Evolutionary conservation across 2,329 filamentous ascomycete genomes (phyloP), one percentile per base, ranked within the genome.

Genomic region (Fusarium floridanum): DNA sequence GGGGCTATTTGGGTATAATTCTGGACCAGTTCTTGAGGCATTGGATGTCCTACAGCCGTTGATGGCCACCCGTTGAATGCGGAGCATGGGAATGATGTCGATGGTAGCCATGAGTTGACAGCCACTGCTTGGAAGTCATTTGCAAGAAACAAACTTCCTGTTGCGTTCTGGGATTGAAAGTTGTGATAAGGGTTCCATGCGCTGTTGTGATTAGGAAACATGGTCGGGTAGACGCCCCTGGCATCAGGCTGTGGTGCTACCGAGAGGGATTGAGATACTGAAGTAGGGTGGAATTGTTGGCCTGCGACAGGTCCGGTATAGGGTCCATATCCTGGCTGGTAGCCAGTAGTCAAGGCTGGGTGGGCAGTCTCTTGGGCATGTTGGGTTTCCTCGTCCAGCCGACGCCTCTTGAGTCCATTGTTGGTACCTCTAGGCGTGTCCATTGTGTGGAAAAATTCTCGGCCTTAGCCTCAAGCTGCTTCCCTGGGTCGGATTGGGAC

Each of bases 371-470:
- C 10, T 36, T 32, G 24, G 2, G 1, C 1, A 9, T 36, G n/a
- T 17, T 17, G 14, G 12, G 12, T 56, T 60, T 69, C 48, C 4
- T 63, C 29, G 14, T 67, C 14, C 2, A 57, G 8, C 0, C 70
- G 64, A 10, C 41, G 63, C n/a, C 70, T 45, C 20, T 72, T 71
- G 14, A 27, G 27, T 0, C 16, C 11, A 45, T 32, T 36, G 5
- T 39, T 39, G 3, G 11, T 16, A 5, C 0, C 41, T 1, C 39
- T 11, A 29, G 12, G 7, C 1, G n/a, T 12, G 4, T 67, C 27
- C 64, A 70, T 67, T 24, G 1, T 43, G 22, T 20, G 20, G 20
- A 14, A 20, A 6, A 3, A 57, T 7, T 24, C 12, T 0, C 11
- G 14, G 8, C 4, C 3, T 11, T 0, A 22, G 8, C 4, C 3